Evolutionary conservation across 2,329 filamentous ascomycete species (phyloP).

Genomic region (Exophiala sp.): DNA sequence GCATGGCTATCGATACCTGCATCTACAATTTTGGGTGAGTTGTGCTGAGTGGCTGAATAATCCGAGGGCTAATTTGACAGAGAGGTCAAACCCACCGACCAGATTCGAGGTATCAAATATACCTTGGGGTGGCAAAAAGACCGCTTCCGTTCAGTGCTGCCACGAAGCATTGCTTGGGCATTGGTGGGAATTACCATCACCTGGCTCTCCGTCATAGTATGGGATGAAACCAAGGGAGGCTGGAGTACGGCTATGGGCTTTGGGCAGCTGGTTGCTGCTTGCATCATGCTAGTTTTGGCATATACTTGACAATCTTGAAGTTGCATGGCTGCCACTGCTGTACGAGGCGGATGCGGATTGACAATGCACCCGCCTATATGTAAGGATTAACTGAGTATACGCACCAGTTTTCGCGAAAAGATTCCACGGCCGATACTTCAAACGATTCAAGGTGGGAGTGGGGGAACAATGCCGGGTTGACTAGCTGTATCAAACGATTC

Average conservation of each 20-base stretch:
- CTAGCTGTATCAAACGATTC: no score
- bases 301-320: no score
- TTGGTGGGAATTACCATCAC: not conserved
- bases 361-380: no score
- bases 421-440: no score
- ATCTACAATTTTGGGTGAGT: conserved; percentile 1
- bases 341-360: no score
- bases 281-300: not conserved
- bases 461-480: no score
- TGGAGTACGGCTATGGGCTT: not conserved
- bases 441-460: no score
- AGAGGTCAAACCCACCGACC: not conserved
- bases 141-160: not conserved
- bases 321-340: no score
- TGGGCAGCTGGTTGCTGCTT: not conserved
- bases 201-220: conserved; percentile 1
- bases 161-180: not conserved
- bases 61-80: not conserved
- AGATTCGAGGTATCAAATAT: not conserved
- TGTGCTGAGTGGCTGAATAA: not conserved
- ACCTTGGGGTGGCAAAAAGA: conserved; percentile 1
- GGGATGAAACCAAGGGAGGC: not conserved
- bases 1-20: not conserved
- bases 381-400: no score
- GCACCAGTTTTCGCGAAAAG: no score